Percentiles rank a stretch among this genome's conserved stretches.
Conservation (phyloP, 1,284 basidiomycete genomes). For the Vanrija sp. region DNA sequence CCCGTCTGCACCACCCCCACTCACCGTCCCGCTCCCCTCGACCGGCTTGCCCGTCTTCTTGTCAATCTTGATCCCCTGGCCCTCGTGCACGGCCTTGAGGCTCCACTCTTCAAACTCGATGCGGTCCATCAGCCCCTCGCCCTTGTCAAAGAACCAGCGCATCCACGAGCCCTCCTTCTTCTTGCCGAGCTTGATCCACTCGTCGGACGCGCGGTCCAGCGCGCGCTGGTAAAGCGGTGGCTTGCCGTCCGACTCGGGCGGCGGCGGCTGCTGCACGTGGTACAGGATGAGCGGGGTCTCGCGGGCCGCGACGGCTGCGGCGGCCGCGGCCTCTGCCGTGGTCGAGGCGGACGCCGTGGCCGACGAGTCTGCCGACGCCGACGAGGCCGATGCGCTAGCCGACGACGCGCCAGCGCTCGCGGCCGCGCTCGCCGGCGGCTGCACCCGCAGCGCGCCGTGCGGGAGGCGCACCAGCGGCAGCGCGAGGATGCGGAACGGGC, state of each 20-base stretch:
- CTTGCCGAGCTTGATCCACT: slow-evolving; percentile 43
- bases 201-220: slow-evolving; percentile 34
- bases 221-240: slow-evolving; percentile 18
- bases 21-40: slow-evolving; percentile 29
- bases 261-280: slow-evolving; percentile 20
- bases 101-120: slow-evolving; percentile 50
- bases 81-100: slow-evolving; percentile 39
- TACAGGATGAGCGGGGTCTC: slow-evolving; percentile 18
- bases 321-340: not conserved
- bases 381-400: not conserved
- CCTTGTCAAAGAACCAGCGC: slow-evolving; percentile 44
- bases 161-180: slow-evolving; percentile 40
- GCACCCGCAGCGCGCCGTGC: slow-evolving; percentile 16
- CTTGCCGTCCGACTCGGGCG: not conserved
- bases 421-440: not conserved
- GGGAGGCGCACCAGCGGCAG: slow-evolving; percentile 40
- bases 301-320: not conserved
- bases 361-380: slow-evolving; percentile 7
- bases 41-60: slow-evolving; percentile 23
- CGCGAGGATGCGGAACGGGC: slow-evolving; percentile 40
- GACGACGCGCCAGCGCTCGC: slow-evolving; percentile 1
- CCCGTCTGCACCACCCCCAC: too few species aligned
- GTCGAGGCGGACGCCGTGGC: slow-evolving; percentile 16
- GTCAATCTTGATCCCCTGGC: slow-evolving; percentile 33
- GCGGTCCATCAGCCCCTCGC: slow-evolving; percentile 48